Conservation (phyloP, 371 early-diverging fungal genomes). For the Haplosporangium sp. region DNA sequence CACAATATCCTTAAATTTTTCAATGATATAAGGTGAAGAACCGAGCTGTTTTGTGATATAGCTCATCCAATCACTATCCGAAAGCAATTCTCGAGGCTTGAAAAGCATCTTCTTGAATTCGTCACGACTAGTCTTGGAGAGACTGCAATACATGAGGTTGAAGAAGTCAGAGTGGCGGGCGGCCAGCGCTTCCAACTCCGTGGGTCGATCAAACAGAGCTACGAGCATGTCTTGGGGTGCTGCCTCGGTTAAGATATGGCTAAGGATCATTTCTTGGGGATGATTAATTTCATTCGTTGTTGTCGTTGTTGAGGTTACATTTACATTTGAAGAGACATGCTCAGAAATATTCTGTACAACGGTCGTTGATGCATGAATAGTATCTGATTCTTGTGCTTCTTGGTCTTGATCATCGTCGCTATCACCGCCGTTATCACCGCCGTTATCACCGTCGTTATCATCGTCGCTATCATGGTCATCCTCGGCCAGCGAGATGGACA, state of each 20-base stretch:
- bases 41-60: slow-evolving; percentile 14
- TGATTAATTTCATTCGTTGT: slow-evolving; percentile 7
- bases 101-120: slow-evolving; percentile 30
- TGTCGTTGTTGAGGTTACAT: not conserved
- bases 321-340: not conserved
- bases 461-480: slow-evolving; percentile 2
- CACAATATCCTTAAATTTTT: slow-evolving; percentile 47
- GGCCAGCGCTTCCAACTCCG: slow-evolving; percentile 50
- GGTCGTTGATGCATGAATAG: no score
- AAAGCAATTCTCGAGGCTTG: slow-evolving; percentile 16
- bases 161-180: slow-evolving; percentile 48
- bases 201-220: slow-evolving; percentile 36
- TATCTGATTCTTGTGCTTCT: no score
- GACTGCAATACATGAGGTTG: slow-evolving; percentile 28
- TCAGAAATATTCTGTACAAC: not conserved
- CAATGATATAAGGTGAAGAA: slow-evolving; percentile 28
- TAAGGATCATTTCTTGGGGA: slow-evolving; percentile 25
- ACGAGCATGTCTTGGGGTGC: slow-evolving; percentile 48
- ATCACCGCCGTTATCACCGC: not conserved
- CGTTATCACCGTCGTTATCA: not conserved
- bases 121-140: slow-evolving; percentile 11
- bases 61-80: slow-evolving; percentile 45
- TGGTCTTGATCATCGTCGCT: not conserved
- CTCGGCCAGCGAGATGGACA: slow-evolving; percentile 19
- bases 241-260: slow-evolving; percentile 20